Evolutionary conservation across 1,284 basidiomycete species (phyloP), one percentile per base, ranked within the genome.

Genomic region (Moesziomyces globuligerus): DNA sequence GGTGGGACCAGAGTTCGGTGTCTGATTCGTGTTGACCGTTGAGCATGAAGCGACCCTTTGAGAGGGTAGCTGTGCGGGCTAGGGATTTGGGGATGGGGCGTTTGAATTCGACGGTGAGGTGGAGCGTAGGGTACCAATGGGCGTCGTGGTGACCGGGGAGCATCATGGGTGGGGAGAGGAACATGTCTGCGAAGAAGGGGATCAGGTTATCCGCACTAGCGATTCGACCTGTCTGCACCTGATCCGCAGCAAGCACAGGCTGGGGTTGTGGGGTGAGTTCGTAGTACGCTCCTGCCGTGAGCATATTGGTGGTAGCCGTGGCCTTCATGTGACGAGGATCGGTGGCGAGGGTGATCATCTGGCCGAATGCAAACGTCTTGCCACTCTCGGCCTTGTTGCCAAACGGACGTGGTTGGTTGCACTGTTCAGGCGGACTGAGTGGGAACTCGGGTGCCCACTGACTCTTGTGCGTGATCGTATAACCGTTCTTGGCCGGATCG

Each of bases 61-160:
- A 41, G 17, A 39, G 44, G 7, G 52, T 64, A 3, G 55, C 71
- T 2, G 45, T 41, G 38, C 59, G 34, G 3, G 41, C 24, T 8
- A 70, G 5, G 29, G 46, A 4, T 2, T 48, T 24, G 6, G 71
- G 66, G 0, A 73, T 32, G 9, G 26, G 6, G 4, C 59, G 34
- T 61, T 73, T 73, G 49, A 73, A 73, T 38, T 73, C 71, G 32
- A 73, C 64, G 7, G 71, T 65, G 18, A 73, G 42, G 29, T 73
- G 71, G 5, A 73, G 45, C 0, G 71, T 73, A 1, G 71, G 71
- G 41, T 70, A 73, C 71, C 71, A 73, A 34, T 65, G 57, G 21
- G 43, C 8, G 9, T 44, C 39, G 52, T 70, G 59, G 18, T 29
- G 28, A 7, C 44, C 42, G 21, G 67, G 60, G 21, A 70, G 24